These are phyloP conservation scores for Dactylorhiza incarnata DNA, from an alignment of 106 monocot genomes.

Conservation along the genomic window DNA sequence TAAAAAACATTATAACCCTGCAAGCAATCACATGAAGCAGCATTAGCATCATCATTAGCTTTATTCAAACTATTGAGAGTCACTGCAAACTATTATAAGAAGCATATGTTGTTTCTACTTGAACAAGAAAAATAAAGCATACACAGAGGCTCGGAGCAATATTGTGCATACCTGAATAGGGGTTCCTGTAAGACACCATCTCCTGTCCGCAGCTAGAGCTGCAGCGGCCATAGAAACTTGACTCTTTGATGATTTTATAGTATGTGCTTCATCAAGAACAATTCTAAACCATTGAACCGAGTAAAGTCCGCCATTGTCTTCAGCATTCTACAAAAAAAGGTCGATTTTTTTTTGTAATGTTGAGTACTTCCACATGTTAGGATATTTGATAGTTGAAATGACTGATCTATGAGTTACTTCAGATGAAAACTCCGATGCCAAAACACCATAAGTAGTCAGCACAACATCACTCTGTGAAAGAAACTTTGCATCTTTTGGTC, in stretches of 20 bases:
- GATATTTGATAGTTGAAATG: neutral
- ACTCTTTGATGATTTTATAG: conserved; percentile 85
- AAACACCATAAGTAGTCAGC: conserved; percentile 83
- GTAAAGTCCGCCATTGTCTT: conserved; percentile 84
- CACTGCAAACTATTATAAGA: neutral
- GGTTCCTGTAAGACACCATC: conserved; percentile 97
- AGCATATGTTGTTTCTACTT: neutral
- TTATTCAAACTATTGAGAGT: neutral
- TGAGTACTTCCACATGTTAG: neutral
- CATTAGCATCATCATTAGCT: neutral
- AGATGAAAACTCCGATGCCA: conserved; percentile 74
- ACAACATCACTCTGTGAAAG: conserved; percentile 74
- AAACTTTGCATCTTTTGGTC: conserved; percentile 71
- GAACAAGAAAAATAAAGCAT: neutral
- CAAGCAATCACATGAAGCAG: neutral
- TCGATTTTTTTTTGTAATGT: neutral
- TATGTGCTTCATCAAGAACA: conserved; percentile 95
- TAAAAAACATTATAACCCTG: neutral
- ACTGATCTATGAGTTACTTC: conserved; percentile 34
- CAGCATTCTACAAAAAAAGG: conserved; percentile 47
- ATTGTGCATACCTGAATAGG: conserved; percentile 74
- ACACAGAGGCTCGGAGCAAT: neutral
- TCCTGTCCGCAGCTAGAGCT: conserved; percentile 51
- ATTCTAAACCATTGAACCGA: conserved; percentile 85
- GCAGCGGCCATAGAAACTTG: conserved; percentile 75